Percentiles rank a stretch among this genome's conserved stretches.
phyloP scores from a whole-genome alignment of 192 early-diverging fungal species.

The Diversispora epigaea region DNA sequence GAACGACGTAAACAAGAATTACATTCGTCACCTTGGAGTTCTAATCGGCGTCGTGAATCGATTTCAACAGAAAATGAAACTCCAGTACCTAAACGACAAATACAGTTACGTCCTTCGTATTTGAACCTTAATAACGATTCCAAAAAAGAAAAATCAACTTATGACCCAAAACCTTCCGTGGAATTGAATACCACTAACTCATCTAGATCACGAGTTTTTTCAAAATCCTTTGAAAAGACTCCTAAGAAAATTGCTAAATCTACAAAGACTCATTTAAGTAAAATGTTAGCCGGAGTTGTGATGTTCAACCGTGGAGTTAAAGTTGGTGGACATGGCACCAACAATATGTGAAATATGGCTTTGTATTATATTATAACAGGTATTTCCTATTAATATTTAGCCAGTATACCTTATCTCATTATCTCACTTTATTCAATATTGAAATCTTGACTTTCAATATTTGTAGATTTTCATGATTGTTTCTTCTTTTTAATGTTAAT shows the following conservation, averaged over 20 bases:
- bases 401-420: too few species aligned
- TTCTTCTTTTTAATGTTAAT: too few species aligned
- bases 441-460: too few species aligned
- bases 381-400: too few species aligned
- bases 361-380: too few species aligned
- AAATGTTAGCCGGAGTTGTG: conserved; percentile 25
- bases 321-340: conserved; percentile 21
- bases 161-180: background rate
- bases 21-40: background rate
- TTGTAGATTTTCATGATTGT: too few species aligned
- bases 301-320: conserved; percentile 29
- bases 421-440: too few species aligned
- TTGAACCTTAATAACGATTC: background rate
- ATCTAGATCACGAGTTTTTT: background rate
- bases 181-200: background rate
- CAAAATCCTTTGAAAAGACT: background rate
- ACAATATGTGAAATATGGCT: background rate
- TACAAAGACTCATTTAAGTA: conserved; percentile 20
- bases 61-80: background rate
- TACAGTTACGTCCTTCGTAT: background rate
- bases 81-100: background rate
- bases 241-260: conserved; percentile 24
- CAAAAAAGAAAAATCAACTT: background rate
- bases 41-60: conserved; percentile 19
- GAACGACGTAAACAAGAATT: conserved; percentile 29